These are phyloP conservation scores for Suillus paluster DNA, from an alignment of 768 basidiomycete species.

Conservation along the genomic window DNA sequence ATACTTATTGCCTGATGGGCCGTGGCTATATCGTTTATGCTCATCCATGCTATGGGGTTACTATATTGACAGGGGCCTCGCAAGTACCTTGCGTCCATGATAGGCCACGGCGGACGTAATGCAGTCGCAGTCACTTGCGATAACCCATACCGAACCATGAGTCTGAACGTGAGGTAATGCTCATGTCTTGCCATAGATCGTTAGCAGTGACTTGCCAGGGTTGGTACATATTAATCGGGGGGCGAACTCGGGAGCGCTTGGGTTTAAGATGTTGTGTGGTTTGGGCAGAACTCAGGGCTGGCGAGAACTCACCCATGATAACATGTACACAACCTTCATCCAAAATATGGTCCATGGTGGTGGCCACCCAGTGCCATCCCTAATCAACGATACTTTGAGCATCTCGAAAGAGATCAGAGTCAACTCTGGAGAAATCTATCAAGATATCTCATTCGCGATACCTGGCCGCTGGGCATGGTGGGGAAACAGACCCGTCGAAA, in stretches of 20 bases:
- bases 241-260: not conserved
- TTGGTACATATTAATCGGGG: not conserved
- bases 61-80: not conserved
- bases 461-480: too few species aligned
- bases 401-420: too few species aligned
- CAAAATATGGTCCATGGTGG: not conserved
- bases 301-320: too few species aligned
- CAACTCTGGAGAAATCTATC: too few species aligned
- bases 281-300: too few species aligned
- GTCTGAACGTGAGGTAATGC: not conserved
- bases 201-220: not conserved
- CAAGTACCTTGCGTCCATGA: not conserved
- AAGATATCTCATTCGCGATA: too few species aligned
- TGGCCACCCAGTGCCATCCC: not conserved
- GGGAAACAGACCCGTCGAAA: too few species aligned
- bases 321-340: too few species aligned
- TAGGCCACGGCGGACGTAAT: not conserved
- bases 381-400: not conserved
- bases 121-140: not conserved
- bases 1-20: not conserved
- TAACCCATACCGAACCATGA: not conserved
- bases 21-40: not conserved
- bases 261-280: too few species aligned
- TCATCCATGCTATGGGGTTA: not conserved
- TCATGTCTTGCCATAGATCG: not conserved